Percentiles rank a stretch among this genome's conserved stretches.
These are phyloP conservation scores for Talaromyces adpressus DNA, from an alignment of 495 filamentous ascomycete species.

Conservation along the genomic window DNA sequence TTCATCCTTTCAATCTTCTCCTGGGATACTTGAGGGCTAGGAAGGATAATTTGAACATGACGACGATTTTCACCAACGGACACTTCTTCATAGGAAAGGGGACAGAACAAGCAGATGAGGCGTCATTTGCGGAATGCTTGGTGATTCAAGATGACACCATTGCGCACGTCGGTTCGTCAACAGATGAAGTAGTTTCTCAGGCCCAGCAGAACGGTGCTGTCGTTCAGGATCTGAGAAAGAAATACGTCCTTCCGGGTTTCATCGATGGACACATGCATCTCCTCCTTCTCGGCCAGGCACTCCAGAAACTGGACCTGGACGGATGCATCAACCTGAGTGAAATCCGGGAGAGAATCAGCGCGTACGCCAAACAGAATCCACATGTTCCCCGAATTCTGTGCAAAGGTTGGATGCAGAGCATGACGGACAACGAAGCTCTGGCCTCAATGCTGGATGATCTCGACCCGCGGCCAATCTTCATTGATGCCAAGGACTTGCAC, in stretches of 20 bases:
- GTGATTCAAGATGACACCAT: constrained; percentile 29
- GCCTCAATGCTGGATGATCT: constrained; percentile 49
- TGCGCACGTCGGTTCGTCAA: constrained; percentile 32
- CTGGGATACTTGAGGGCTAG: neutral
- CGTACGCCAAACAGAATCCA: constrained; percentile 44
- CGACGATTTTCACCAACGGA: constrained; percentile 37
- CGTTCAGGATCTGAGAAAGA: constrained; percentile 36
- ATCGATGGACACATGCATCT: constrained; percentile 61
- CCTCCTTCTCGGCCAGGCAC: constrained; percentile 50
- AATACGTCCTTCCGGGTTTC: constrained; percentile 53
- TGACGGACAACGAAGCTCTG: constrained; percentile 43
- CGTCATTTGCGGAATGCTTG: constrained; percentile 33
- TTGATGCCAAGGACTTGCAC: constrained; percentile 58
- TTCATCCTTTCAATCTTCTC: neutral
- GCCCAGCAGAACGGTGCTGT: constrained; percentile 22
- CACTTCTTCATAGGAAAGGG: constrained; percentile 34
- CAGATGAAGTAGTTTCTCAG: constrained; percentile 22
- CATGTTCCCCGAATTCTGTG: constrained; percentile 44
- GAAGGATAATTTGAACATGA: constrained; percentile 16
- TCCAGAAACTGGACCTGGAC: constrained; percentile 49
- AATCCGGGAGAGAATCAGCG: constrained; percentile 43
- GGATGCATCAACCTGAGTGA: constrained; percentile 45
- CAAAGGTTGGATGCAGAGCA: constrained; percentile 55
- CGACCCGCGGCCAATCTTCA: constrained; percentile 47
- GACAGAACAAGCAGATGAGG: constrained; percentile 15